phyloP scores from a whole-genome alignment of 192 early-diverging fungal species.

The Diversispora epigaea region DNA sequence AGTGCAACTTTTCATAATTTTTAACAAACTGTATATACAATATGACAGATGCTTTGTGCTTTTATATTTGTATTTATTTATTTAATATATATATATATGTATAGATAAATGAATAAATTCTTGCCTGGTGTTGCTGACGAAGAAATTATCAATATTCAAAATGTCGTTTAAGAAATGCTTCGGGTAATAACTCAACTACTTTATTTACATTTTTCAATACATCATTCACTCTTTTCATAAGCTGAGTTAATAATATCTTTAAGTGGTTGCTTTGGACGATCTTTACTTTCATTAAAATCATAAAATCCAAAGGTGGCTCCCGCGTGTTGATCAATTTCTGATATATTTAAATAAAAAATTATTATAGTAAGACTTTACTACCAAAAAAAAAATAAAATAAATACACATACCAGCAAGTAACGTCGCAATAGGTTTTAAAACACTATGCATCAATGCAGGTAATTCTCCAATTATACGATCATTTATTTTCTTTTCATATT shows the following conservation, averaged over 20 bases:
- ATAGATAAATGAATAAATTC: no score
- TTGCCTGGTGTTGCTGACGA: no score
- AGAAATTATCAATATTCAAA: background rate
- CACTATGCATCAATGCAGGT: constrained; percentile 29
- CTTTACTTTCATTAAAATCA: background rate
- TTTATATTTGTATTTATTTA: no score
- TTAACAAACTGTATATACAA: no score
- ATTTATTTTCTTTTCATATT: constrained; percentile 12
- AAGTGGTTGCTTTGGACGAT: constrained; percentile 10
- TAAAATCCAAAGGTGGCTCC: constrained; percentile 24
- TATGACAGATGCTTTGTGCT: no score
- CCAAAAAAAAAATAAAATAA: background rate
- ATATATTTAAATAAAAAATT: background rate
- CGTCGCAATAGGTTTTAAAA: constrained; percentile 23
- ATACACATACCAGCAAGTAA: constrained; percentile 19
- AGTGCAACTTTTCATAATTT: no score
- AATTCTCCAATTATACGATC: constrained; percentile 17
- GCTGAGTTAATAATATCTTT: background rate
- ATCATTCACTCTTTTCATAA: background rate
- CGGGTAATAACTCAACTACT: constrained; percentile 3
- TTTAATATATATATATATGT: no score
- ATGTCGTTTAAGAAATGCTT: constrained; percentile 1
- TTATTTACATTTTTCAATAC: background rate
- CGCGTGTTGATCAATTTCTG: background rate
- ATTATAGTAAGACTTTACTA: background rate